Conservation (phyloP, 768 basidiomycete genomes). For the Phaffia australis region DNA sequence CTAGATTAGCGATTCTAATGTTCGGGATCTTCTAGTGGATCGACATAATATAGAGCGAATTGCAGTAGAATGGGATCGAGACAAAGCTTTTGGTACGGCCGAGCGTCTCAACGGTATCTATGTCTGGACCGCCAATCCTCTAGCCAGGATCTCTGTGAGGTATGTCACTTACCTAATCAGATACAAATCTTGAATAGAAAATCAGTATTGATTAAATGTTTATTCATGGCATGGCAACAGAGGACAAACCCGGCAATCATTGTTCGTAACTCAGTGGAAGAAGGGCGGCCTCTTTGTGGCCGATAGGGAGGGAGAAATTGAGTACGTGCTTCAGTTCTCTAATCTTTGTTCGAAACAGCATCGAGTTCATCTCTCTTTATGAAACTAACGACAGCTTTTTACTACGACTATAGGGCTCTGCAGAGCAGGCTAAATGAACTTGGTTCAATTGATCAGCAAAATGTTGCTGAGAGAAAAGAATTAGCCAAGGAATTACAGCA, state of each 20-base stretch:
- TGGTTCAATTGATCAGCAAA: no score
- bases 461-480: no score
- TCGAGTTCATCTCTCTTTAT: neutral
- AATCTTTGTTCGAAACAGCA: neutral
- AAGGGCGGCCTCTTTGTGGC: conserved; percentile 8
- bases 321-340: neutral
- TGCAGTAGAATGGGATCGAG: conserved; percentile 55
- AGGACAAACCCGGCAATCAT: conserved; percentile 43
- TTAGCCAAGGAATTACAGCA: no score
- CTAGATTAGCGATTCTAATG: conserved; percentile 63
- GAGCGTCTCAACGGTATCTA: neutral
- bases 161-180: conserved; percentile 38
- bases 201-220: no score
- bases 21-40: conserved; percentile 73
- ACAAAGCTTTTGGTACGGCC: conserved; percentile 47
- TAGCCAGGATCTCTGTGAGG: conserved; percentile 12
- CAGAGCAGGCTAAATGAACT: no score
- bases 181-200: no score
- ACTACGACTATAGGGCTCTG: no score
- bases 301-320: conserved; percentile 16
- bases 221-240: conserved; percentile 53
- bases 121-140: neutral
- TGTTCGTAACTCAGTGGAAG: neutral
- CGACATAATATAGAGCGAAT: conserved; percentile 57
- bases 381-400: no score